Conservation (phyloP, 768 basidiomycete genomes). For the Leccinum imitatum region DNA sequence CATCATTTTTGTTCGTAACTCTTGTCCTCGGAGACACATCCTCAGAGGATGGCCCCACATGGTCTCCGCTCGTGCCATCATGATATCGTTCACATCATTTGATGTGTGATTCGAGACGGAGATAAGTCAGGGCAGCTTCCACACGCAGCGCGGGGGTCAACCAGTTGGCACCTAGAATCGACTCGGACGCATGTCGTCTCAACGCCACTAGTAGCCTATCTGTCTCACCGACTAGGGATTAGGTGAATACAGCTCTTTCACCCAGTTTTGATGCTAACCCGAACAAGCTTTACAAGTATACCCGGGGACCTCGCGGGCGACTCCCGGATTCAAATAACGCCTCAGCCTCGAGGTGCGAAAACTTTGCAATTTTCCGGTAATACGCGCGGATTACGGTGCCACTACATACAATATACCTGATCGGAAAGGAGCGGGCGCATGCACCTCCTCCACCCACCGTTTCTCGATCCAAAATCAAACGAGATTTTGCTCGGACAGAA, state of each 20-base stretch:
- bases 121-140: too few relatives aligned
- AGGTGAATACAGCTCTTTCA: not conserved
- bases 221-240: not conserved
- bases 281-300: conserved; percentile 1
- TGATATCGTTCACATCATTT: conserved; percentile 5
- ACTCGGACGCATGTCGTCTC: too few relatives aligned
- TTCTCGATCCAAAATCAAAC: conserved; percentile 2
- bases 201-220: not conserved
- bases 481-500: not conserved
- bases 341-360: conserved; percentile 11
- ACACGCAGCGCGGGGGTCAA: too few relatives aligned
- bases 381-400: conserved; percentile 7
- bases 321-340: conserved; percentile 2
- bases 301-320: not conserved
- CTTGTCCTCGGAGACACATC: conserved; percentile 17
- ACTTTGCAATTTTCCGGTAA: conserved; percentile 6
- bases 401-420: conserved; percentile 3
- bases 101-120: not conserved
- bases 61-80: not conserved
- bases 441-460: not conserved
- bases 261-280: not conserved
- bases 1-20: conserved; percentile 2
- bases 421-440: conserved; percentile 9
- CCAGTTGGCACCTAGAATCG: too few relatives aligned
- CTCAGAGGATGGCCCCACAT: not conserved